Base-by-base conservation (phyloP, 208 protist genomes). In the Kentomonas sorsogonicus region DNA sequence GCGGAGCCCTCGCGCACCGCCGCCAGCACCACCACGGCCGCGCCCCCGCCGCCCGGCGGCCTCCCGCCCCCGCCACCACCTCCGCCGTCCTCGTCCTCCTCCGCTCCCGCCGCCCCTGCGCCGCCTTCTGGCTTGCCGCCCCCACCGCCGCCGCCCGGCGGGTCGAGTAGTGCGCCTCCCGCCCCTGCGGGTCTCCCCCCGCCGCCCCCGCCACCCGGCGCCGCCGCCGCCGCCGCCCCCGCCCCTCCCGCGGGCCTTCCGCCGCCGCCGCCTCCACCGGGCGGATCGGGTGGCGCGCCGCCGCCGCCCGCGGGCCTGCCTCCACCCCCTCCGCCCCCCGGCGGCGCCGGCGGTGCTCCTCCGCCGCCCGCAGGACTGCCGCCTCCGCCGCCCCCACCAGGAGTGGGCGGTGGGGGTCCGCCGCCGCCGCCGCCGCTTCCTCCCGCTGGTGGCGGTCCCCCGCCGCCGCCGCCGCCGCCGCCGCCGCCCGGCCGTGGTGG, bases 361-460 rank as follows among this genome's bases (percentile, higher is more conserved):
- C 51, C 48, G 10, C 52, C 48, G 16, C 55, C 69, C n/a, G 63
- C 26, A 2, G 71, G 71, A 1, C 38, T 69, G 38, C 60, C 63
- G 5, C 68, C 68, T n/a, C 68, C 68, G 16, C 60, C 60, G 25
- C 62, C 61, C 1, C 60, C 63, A 10, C 43, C 62, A 45, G 56
- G n/a, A n/a, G n/a, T n/a, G n/a, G n/a, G 44, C 30, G 45, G 55
- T 6, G n/a, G 11, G n/a, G 22, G 9, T 3, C 34, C n/a, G 44
- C 57, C 63, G 0, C 58, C 69, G 11, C 55, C 58, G 16, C 55
- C 68, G 9, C 55, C 66, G 20, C 57, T n/a, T n/a, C n/a, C 53
- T 16, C 5, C 22, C 9, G 39, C 26, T n/a, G 27, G 16, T 26
- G 27, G n/a, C 26, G 25, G 25, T 16, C 31, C 33, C 2, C 40